Conservation (phyloP, 495 filamentous ascomycete species). For the Endocarpon pusillum region DNA sequence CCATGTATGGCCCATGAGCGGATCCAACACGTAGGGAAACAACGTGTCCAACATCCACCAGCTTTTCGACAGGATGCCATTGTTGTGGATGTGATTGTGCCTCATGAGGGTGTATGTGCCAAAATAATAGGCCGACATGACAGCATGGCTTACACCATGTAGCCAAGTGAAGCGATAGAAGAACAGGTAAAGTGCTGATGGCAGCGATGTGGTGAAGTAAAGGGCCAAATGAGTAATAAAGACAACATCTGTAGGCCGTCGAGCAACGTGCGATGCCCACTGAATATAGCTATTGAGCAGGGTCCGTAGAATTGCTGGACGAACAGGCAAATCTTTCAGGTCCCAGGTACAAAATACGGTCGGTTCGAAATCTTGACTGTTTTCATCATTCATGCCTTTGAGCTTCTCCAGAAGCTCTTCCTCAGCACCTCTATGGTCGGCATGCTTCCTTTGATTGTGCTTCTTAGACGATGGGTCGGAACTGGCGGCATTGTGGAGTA, state of each 20-base stretch:
- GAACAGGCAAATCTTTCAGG: slow-evolving; percentile 21
- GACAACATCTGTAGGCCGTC: slow-evolving; percentile 49
- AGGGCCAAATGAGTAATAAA: slow-evolving; percentile 61
- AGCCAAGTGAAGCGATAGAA: slow-evolving; percentile 39
- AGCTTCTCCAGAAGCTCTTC: slow-evolving; percentile 21
- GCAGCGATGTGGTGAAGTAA: slow-evolving; percentile 50
- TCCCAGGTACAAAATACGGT: slow-evolving; percentile 38
- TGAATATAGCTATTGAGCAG: slow-evolving; percentile 38
- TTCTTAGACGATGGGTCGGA: slow-evolving; percentile 8
- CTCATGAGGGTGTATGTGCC: slow-evolving; percentile 66
- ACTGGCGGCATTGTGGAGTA: slow-evolving; percentile 18
- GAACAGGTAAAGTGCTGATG: slow-evolving; percentile 47
- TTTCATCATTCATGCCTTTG: slow-evolving; percentile 34
- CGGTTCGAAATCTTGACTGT: slow-evolving; percentile 28
- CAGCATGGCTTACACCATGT: slow-evolving; percentile 45
- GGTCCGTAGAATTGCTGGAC: slow-evolving; percentile 22
- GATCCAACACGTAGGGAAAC: slow-evolving; percentile 60
- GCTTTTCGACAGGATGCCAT: slow-evolving; percentile 40
- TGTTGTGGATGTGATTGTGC: slow-evolving; percentile 68
- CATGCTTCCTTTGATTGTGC: slow-evolving; percentile 2
- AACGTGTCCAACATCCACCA: slow-evolving; percentile 35
- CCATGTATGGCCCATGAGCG: slow-evolving; percentile 69
- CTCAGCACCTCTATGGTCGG: slow-evolving; percentile 12
- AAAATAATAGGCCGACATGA: slow-evolving; percentile 43
- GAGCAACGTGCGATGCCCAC: slow-evolving; percentile 36